Percentiles rank a stretch among this genome's conserved stretches.
Evolutionary conservation across 1,284 basidiomycete genomes (phyloP).

Genomic region (Singerocomus inundabilis): DNA sequence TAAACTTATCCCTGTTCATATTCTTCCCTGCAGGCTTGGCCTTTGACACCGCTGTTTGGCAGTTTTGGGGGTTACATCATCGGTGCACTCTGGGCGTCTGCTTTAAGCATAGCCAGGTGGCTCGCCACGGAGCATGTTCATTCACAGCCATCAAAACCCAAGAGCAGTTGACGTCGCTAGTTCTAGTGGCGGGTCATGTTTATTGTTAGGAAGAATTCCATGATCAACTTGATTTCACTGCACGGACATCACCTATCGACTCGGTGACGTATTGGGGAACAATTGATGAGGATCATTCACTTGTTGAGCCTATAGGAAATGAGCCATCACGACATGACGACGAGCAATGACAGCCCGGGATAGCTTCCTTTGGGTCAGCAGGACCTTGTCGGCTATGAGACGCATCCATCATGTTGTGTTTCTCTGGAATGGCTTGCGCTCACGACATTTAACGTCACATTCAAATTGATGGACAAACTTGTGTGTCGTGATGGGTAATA

Average conservation of each 20-base stretch:
- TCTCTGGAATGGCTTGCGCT: too few relatives aligned
- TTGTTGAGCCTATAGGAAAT: too few relatives aligned
- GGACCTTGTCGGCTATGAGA: too few relatives aligned
- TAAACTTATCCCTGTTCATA: not conserved
- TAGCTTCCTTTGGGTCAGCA: too few relatives aligned
- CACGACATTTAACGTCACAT: too few relatives aligned
- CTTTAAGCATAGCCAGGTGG: slow-evolving; percentile 44
- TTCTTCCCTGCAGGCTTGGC: slow-evolving; percentile 62
- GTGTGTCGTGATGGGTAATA: too few relatives aligned
- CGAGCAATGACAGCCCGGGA: too few relatives aligned
- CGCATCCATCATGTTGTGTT: too few relatives aligned
- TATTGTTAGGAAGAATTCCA: slow-evolving; percentile 10
- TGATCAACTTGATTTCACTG: slow-evolving; percentile 23
- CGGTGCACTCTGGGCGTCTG: slow-evolving; percentile 58
- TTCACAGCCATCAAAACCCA: slow-evolving; percentile 16
- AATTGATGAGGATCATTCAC: slow-evolving; percentile 64
- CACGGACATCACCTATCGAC: slow-evolving; percentile 74
- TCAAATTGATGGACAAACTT: too few relatives aligned
- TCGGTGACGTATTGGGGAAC: slow-evolving; percentile 81
- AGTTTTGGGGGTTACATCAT: slow-evolving; percentile 67
- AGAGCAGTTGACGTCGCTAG: slow-evolving; percentile 15
- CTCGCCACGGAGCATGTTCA: slow-evolving; percentile 40
- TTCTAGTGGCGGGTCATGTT: slow-evolving; percentile 5
- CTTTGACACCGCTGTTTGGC: slow-evolving; percentile 71
- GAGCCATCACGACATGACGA: too few relatives aligned